These are phyloP conservation scores for Paramecium pentaurelia DNA, from an alignment of 73 alveolate species.

Conservation along the genomic window DNA sequence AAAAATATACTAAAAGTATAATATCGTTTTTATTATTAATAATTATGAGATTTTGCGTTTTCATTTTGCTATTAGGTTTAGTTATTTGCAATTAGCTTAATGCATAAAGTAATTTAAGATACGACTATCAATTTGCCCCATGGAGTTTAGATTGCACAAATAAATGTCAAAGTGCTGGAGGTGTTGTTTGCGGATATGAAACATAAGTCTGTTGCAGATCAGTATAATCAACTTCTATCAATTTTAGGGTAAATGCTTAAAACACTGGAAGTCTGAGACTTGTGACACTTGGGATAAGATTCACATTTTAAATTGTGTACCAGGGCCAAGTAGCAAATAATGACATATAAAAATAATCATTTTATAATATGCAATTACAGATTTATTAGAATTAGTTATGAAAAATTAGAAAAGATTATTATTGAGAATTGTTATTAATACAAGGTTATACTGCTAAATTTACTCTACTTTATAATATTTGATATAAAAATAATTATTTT, in stretches of 20 bases:
- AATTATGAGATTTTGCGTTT: not conserved
- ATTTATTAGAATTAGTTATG: not conserved
- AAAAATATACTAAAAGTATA: not conserved
- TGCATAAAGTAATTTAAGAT: constrained; percentile 20
- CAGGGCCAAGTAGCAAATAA: constrained; percentile 12
- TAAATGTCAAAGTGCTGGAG: not conserved
- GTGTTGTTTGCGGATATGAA: not conserved
- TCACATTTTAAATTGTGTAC: not conserved
- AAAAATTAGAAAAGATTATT: not conserved
- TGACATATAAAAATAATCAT: not conserved
- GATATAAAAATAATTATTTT: too few relatives aligned
- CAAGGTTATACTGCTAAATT: not conserved
- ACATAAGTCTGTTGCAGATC: constrained; percentile 10
- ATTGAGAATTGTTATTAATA: not conserved
- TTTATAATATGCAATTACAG: not conserved
- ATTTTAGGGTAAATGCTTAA: not conserved
- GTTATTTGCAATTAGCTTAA: not conserved
- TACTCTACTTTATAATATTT: not conserved
- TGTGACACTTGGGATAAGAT: not conserved
- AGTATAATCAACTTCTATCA: not conserved
- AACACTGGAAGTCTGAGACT: not conserved
- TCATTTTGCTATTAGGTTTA: not conserved
- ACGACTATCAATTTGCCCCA: not conserved
- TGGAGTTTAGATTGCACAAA: constrained; percentile 38
- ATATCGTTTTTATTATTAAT: not conserved